These are phyloP conservation scores for Silene latifolia DNA, from an alignment of 148 eudicot genomes.

Conservation along the genomic window DNA sequence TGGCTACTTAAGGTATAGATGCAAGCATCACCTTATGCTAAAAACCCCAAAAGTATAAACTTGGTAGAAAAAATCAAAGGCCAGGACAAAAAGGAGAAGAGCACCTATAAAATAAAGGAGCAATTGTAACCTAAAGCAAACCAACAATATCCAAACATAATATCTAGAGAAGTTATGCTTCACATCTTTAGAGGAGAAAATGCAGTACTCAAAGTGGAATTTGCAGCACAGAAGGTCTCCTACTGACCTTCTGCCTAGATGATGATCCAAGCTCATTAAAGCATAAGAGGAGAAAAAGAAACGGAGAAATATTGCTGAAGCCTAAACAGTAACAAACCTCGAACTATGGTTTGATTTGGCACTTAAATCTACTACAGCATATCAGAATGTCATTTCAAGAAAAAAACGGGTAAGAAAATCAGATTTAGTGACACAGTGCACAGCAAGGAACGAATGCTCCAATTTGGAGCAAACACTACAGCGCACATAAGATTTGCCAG, in stretches of 20 bases:
- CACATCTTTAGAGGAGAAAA: neutral
- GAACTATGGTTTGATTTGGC: slow-evolving; percentile 2
- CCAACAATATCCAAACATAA: too few species aligned
- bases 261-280: neutral
- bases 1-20: neutral
- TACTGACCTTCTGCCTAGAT: neutral
- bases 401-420: neutral
- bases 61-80: neutral
- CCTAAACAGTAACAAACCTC: neutral
- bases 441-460: neutral
- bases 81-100: neutral
- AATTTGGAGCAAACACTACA: neutral
- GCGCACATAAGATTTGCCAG: neutral
- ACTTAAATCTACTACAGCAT: neutral
- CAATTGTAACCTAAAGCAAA: too few species aligned
- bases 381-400: neutral
- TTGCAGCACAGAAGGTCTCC: neutral
- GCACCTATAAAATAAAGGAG: neutral
- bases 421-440: neutral
- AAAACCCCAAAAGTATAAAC: neutral
- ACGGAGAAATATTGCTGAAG: neutral
- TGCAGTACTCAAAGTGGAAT: neutral
- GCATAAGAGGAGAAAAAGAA: neutral
- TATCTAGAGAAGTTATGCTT: too few species aligned
- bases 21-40: neutral